Conservation (phyloP, 192 early-diverging fungal species). For the Coemansia sp. region DNA sequence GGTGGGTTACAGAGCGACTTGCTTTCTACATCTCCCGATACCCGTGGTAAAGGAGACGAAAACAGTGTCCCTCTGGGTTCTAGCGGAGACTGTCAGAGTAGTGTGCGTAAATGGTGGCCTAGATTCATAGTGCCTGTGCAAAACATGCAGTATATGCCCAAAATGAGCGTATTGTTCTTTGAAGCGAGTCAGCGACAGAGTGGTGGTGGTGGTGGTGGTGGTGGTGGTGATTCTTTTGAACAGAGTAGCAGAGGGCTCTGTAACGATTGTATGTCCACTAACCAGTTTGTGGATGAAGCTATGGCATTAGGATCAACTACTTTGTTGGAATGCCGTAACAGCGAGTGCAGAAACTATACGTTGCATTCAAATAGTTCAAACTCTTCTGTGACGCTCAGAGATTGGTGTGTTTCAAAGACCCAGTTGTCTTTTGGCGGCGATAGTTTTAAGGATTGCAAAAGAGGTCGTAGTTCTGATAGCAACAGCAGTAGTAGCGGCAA, state of each 20-base stretch:
- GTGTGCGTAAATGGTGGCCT: slow-evolving; percentile 36
- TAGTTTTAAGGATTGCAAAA: too few relatives aligned
- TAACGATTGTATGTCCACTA: neutral
- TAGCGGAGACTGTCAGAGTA: neutral
- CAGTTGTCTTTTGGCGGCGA: too few relatives aligned
- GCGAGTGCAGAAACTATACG: slow-evolving; percentile 3
- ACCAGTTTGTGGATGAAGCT: slow-evolving; percentile 8
- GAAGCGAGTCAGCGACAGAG: neutral
- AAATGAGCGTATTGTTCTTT: slow-evolving; percentile 21
- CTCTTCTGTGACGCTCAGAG: slow-evolving; percentile 1
- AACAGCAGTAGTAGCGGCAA: too few relatives aligned
- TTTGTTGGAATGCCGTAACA: slow-evolving; percentile 17
- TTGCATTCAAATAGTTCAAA: neutral
- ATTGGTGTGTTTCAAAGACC: neutral
- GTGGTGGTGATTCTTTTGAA: too few relatives aligned
- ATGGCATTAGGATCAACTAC: too few relatives aligned
- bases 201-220: neutral
- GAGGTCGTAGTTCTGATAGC: too few relatives aligned
- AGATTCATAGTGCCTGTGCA: slow-evolving; percentile 34
- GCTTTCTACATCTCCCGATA: too few relatives aligned
- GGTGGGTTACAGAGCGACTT: neutral
- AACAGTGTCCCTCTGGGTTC: too few relatives aligned
- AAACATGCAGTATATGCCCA: slow-evolving; percentile 51
- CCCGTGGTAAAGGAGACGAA: too few relatives aligned
- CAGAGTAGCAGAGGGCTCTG: too few relatives aligned